phyloP scores from a whole-genome alignment of 176 grass and related monocot species.

The Carex pumila region DNA sequence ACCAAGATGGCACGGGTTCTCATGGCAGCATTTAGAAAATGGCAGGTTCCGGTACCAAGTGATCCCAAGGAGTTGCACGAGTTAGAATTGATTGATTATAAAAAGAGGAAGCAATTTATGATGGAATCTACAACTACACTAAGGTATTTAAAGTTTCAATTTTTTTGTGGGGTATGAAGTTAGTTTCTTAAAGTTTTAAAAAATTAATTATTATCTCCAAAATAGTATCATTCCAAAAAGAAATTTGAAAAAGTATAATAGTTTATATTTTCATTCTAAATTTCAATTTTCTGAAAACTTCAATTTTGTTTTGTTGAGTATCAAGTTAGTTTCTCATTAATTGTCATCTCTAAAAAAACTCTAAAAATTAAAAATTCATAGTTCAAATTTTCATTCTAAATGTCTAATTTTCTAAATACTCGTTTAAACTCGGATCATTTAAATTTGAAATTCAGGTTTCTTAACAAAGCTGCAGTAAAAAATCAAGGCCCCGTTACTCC shows the following conservation, averaged over 20 bases:
- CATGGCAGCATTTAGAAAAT: slow-evolving; percentile 45
- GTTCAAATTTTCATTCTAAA: neutral
- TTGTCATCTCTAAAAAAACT: neutral
- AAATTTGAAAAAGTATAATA: no score
- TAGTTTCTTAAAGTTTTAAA: neutral
- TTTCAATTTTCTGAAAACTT: no score
- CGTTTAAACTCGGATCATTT: neutral
- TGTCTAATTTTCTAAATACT: neutral
- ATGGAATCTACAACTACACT: slow-evolving; percentile 41
- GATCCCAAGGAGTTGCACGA: slow-evolving; percentile 66
- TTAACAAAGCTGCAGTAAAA: slow-evolving; percentile 25
- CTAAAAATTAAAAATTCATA: neutral
- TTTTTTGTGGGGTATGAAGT: neutral
- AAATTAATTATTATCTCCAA: neutral
- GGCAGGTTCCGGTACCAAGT: slow-evolving; percentile 2
- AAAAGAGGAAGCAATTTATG: slow-evolving; percentile 23
- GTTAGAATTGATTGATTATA: slow-evolving; percentile 38
- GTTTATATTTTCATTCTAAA: no score
- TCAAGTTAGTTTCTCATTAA: neutral
- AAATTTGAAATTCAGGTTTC: slow-evolving; percentile 24
- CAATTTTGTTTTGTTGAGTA: neutral
- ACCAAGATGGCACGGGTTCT: slow-evolving; percentile 65
- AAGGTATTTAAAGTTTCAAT: neutral
- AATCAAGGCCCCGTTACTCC: neutral
- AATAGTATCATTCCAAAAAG: no score